Evolutionary conservation across 129 eudicot species (phyloP), one percentile per base, ranked within the genome.

Genomic region (Dittrichia graveolens): DNA sequence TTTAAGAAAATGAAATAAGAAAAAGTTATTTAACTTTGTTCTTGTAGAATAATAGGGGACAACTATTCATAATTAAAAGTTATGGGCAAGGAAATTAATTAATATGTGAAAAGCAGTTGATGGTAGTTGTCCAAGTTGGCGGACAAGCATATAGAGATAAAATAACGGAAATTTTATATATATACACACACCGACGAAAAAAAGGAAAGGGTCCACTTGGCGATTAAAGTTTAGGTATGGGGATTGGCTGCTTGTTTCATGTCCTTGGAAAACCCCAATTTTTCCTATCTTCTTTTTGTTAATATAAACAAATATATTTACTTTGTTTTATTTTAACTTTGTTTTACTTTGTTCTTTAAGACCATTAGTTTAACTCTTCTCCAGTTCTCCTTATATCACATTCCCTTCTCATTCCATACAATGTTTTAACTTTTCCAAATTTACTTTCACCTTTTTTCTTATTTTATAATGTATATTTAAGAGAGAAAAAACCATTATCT

Each of bases 201-300:
- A 15, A 18, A 0, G 16, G 3, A 34, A 12, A 65, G 74, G 74
- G 62, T 35, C 62, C 74, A 69, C 62, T 69, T 49, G 61, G 34
- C 73, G 45, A 50, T 68, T 37, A 68, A 68, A 68, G 13, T 14
- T 14, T 9, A 50, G 46, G 13, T 15, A 49, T 68, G 67, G 67
- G 47, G 61, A 61, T 61, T 61, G 67, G 67, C 38, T 39, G 66
- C 45, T 35, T 34, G 8, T 10, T 43, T 50, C 37, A 35, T 69
- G 62, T 68, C 62, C 15, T 7, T 14, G 61, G 73, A 48, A 68
- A 37, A 15, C 48, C 15, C 49, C 61, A 50, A 37, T 14, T 8
- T 31, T 48, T 50, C 34, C 34, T 49, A 12, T 4, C 59, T 16
- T 7, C 13, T 48, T 64, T 64, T 16, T 42, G 10, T 18, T 40